phyloP scores from a whole-genome alignment of 345 rosid genomes.

The Salix viminalis region DNA sequence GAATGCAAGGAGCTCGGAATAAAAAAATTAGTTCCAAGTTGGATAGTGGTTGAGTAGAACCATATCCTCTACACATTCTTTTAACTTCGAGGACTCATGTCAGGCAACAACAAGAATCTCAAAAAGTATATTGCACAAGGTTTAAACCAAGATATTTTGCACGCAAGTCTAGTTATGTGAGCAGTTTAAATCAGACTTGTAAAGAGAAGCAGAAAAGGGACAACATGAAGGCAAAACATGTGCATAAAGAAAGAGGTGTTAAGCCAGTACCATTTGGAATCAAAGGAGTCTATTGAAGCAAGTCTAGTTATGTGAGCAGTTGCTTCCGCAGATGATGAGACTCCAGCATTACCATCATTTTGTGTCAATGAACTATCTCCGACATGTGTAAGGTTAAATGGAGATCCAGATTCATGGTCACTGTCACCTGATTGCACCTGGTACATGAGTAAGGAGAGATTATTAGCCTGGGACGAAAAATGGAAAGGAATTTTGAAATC shows the following conservation, averaged over 20 bases:
- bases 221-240: not conserved
- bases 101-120: not conserved
- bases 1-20: not conserved
- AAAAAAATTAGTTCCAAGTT: not conserved
- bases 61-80: not conserved
- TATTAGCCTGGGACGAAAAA: not conserved
- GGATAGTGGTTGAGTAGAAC: not conserved
- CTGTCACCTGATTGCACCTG: conserved; percentile 56
- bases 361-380: conserved; percentile 58
- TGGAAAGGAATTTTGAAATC: conserved; percentile 1
- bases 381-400: conserved; percentile 72
- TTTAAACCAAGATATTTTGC: not conserved
- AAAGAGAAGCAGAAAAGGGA: not conserved
- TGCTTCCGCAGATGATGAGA: conserved; percentile 52
- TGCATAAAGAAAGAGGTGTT: conserved; percentile 14
- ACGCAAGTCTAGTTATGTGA: not conserved
- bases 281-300: conserved; percentile 96
- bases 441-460: conserved; percentile 11
- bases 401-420: conserved; percentile 49
- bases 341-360: conserved; percentile 47
- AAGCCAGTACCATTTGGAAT: conserved; percentile 82
- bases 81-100: not conserved
- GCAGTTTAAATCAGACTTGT: not conserved
- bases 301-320: conserved; percentile 77
- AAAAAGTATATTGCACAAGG: not conserved